Base-by-base conservation (phyloP, 257 asterid species). In the Datura wrightii region DNA sequence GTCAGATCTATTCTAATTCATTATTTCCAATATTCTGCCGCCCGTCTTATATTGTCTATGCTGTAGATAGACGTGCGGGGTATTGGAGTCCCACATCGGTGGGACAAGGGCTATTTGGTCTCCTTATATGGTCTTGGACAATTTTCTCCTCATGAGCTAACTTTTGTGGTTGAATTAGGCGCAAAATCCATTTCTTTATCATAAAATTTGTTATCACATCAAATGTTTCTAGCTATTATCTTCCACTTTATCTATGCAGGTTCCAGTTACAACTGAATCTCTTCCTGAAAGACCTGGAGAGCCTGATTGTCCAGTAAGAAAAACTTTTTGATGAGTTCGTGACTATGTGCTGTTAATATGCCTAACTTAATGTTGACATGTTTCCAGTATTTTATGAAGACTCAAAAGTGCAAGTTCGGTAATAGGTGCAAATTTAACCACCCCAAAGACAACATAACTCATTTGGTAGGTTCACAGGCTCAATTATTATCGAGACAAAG, bases 271-370 rank as follows among this genome's bases (percentile, higher is more conserved):
- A 41, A 89, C 88, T 71, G 98, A 96, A 85, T 41, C 90, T 88
- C 97, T 93, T 86, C 99, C 99, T 41, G 97, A 93, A 88, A 90
- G 98, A 90, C 95, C 95, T 50, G 96, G 95, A 83, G 94, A 90
- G 90, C 94, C 97, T 36, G 97, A 97, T 90, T 97, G 99, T 90
- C 99, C 98, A 44, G 99, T 97, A 92, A 93, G 98, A 83, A 67
- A 70, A 37, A 63, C 59, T 86, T 48, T 58, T 72, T 67, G 78
- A 46, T 85, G 72, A 72, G 86, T 82, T 84, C 24, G 44, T 82
- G 84, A 56, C 65, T 79, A n/a, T 79, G 53, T 37, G 42, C 70
- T 74, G 58, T 78, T 85, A 81, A 14, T 82, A 34, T 86, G 36
- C 85, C 85, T 69, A 39, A 83, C 69, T 83, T 50, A 53, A 31